phyloP scores from a whole-genome alignment of 2,329 filamentous ascomycete genomes.

The Stemphylium beticola region DNA sequence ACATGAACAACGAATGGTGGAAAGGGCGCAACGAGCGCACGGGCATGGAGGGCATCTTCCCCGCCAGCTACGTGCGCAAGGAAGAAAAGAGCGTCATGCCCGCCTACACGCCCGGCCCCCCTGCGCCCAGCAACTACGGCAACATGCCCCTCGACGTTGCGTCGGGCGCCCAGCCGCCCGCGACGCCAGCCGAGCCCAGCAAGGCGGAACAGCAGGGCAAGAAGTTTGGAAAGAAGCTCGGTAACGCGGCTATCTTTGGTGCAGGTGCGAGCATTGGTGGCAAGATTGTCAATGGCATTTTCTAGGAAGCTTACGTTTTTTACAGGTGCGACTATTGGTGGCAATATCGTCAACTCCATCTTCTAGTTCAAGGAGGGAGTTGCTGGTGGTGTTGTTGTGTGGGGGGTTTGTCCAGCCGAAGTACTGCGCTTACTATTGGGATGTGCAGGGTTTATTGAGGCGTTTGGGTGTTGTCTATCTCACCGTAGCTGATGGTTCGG shows the following conservation, averaged over 20 bases:
- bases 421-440: neutral
- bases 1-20: slow-evolving; percentile 99
- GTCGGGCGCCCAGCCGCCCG: slow-evolving; percentile 54
- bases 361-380: slow-evolving; percentile 17
- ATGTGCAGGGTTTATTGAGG: too few species aligned
- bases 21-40: slow-evolving; percentile 85
- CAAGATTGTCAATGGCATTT: slow-evolving; percentile 90
- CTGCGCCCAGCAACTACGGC: slow-evolving; percentile 65
- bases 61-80: slow-evolving; percentile 81
- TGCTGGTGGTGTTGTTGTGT: neutral
- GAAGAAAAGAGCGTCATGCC: slow-evolving; percentile 65
- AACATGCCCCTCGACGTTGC: slow-evolving; percentile 79
- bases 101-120: slow-evolving; percentile 41
- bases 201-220: slow-evolving; percentile 81
- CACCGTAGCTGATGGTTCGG: too few species aligned
- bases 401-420: neutral
- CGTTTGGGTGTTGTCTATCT: too few species aligned
- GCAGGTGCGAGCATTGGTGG: slow-evolving; percentile 89
- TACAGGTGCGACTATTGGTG: slow-evolving; percentile 87
- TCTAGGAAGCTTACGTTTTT: slow-evolving; percentile 59
- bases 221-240: slow-evolving; percentile 96
- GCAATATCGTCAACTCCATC: slow-evolving; percentile 71
- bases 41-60: slow-evolving; percentile 89
- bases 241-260: slow-evolving; percentile 85
- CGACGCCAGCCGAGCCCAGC: slow-evolving; percentile 55